Conservation (phyloP, 2,329 filamentous ascomycete species). For the Claviceps fusiformis region DNA sequence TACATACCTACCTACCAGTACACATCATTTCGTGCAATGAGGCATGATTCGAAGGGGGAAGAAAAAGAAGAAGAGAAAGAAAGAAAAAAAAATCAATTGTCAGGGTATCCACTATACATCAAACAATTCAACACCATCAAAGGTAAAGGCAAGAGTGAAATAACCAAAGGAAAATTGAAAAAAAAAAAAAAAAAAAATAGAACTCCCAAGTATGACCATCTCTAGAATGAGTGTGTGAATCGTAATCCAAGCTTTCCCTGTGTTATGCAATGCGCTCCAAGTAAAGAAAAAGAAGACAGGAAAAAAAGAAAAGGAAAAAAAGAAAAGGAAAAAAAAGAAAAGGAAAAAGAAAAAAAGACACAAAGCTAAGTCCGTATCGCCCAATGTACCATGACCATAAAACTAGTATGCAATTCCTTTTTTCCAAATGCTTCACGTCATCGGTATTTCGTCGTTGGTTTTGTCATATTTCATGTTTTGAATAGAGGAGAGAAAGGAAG, state of each 20-base stretch:
- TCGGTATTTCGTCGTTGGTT: background rate
- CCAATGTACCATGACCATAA: background rate
- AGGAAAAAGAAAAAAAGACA: background rate
- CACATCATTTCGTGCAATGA: too few species aligned
- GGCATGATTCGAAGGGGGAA: too few species aligned
- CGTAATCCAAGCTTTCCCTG: background rate
- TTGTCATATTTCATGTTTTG: background rate
- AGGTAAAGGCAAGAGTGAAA: too few species aligned
- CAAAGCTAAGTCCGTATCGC: background rate
- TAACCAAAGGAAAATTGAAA: background rate
- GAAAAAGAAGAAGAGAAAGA: too few species aligned
- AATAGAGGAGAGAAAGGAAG: background rate
- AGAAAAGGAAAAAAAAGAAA: background rate
- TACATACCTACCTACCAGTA: too few species aligned
- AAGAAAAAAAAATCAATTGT: background rate
- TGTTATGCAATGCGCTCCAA: background rate
- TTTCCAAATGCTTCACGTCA: background rate
- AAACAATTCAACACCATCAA: background rate
- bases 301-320: background rate
- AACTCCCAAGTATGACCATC: background rate
- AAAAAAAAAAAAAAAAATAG: background rate
- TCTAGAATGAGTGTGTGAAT: background rate
- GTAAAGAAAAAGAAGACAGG: too few species aligned
- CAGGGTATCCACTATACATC: constrained; percentile 2
- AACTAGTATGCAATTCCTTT: background rate